Evolutionary conservation across 768 basidiomycete genomes (phyloP).

Genomic region (Rhizopogon vesiculosus): DNA sequence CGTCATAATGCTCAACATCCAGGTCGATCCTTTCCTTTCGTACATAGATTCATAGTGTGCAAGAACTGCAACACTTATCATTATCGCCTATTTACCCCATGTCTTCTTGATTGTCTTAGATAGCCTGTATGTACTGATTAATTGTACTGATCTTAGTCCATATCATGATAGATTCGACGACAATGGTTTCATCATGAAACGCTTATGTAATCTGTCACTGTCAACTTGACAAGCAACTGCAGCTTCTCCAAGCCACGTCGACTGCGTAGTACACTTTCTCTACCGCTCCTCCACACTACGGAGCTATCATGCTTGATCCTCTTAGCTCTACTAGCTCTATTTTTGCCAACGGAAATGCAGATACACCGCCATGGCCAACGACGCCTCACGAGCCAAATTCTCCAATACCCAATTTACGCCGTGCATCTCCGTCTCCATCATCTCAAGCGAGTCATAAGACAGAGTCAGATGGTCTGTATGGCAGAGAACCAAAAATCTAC

Average conservation of each 20-base stretch:
- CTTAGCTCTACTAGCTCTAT: slow-evolving; percentile 51
- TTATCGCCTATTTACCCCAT: neutral
- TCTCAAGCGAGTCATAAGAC: slow-evolving; percentile 43
- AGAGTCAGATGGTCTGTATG: slow-evolving; percentile 56
- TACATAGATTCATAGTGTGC: neutral
- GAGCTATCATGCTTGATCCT: slow-evolving; percentile 62
- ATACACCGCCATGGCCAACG: slow-evolving; percentile 72
- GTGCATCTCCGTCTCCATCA: slow-evolving; percentile 49
- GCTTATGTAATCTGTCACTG: neutral
- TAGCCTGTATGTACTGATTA: neutral
- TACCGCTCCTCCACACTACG: neutral
- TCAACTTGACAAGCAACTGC: neutral
- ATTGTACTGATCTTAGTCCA: neutral
- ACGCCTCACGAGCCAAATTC: slow-evolving; percentile 71
- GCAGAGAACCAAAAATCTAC: slow-evolving; percentile 81
- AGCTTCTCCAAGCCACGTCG: neutral
- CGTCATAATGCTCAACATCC: neutral
- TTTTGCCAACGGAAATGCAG: slow-evolving; percentile 46
- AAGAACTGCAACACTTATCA: neutral
- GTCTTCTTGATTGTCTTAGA: neutral
- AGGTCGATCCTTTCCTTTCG: too few relatives aligned
- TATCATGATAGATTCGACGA: neutral
- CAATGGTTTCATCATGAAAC: neutral
- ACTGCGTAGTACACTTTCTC: neutral
- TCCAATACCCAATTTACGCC: slow-evolving; percentile 67